Conservation (phyloP, 2,329 filamentous ascomycete species). For the Fusarium pininemorale region DNA sequence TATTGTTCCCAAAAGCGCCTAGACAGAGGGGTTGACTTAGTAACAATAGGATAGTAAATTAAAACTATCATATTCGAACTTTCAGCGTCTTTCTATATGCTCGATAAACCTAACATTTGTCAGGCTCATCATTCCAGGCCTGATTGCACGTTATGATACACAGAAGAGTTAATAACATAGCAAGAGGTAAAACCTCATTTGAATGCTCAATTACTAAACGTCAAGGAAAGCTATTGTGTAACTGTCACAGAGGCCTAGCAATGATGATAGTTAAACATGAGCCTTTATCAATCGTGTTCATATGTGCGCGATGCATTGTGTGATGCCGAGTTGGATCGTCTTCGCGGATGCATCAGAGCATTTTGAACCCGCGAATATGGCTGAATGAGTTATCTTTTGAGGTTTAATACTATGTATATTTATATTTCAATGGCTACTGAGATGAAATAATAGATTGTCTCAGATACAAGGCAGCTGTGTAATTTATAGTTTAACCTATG, state of each 20-base stretch:
- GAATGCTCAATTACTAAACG: neutral
- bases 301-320: neutral
- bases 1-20: neutral
- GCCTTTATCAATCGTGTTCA: fast-evolving
- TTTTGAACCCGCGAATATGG: neutral
- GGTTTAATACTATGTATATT: neutral
- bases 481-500: neutral
- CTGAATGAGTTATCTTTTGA: neutral
- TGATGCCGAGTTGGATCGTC: neutral
- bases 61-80: neutral
- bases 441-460: neutral
- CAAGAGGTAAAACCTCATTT: fast-evolving
- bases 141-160: neutral
- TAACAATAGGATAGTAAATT: too few relatives aligned
- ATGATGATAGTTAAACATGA: fast-evolving
- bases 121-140: fast-evolving
- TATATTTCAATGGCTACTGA: neutral
- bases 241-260: neutral
- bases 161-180: neutral
- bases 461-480: neutral
- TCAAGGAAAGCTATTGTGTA: neutral
- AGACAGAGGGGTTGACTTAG: neutral
- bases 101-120: neutral
- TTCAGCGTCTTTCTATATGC: neutral
- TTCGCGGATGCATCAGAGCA: fast-evolving